A percentile compares a stretch with the other conserved stretches of the same genome.
Conservation (phyloP, 2,329 filamentous ascomycete species). For the Arthroderma sp. region DNA sequence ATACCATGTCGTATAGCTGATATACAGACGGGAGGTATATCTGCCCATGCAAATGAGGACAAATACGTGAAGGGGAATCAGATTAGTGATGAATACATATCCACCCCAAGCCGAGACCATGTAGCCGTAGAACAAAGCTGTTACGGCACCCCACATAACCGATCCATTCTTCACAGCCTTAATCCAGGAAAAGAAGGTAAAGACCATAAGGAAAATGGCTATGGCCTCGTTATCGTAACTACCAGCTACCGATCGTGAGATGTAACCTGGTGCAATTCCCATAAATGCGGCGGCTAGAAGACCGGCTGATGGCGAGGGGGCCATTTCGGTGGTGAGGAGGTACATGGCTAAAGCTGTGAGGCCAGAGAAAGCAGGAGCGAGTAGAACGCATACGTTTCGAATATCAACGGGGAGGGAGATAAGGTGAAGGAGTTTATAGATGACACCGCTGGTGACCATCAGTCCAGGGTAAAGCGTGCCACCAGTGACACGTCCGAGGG, state of each 20-base stretch:
- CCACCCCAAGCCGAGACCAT: slow-evolving; percentile 99
- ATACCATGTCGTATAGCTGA: slow-evolving; percentile 97
- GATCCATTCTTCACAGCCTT: slow-evolving; percentile 95
- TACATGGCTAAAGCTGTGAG: slow-evolving; percentile 88
- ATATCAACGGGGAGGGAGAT: slow-evolving; percentile 92
- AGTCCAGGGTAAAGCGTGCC: slow-evolving; percentile 97
- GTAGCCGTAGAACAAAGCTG: slow-evolving; percentile 96
- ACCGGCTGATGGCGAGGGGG: slow-evolving; percentile 83
- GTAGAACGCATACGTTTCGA: slow-evolving; percentile 93
- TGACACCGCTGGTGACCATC: slow-evolving; percentile 96
- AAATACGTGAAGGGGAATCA: slow-evolving; percentile 87
- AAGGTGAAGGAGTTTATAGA: slow-evolving; percentile 85
- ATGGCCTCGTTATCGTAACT: slow-evolving; percentile 99
- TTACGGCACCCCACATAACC: slow-evolving; percentile 89
- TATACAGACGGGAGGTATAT: slow-evolving; percentile 86
- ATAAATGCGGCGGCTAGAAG: slow-evolving; percentile 91
- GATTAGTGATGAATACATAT: slow-evolving; percentile 97
- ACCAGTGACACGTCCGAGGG: slow-evolving; percentile 92
- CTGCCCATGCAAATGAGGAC: slow-evolving; percentile 93
- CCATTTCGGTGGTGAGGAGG: slow-evolving; percentile 94
- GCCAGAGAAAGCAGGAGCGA: slow-evolving; percentile 88
- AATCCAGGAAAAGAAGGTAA: slow-evolving; percentile 98
- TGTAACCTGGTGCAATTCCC: slow-evolving; percentile 95
- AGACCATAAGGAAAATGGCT: slow-evolving; percentile 95
- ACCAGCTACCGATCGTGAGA: slow-evolving; percentile 91